A percentile compares a stretch with the other conserved stretches of the same genome.
These are phyloP conservation scores for Solanum sitiens DNA, from an alignment of 257 asterid species.

Conservation along the genomic window DNA sequence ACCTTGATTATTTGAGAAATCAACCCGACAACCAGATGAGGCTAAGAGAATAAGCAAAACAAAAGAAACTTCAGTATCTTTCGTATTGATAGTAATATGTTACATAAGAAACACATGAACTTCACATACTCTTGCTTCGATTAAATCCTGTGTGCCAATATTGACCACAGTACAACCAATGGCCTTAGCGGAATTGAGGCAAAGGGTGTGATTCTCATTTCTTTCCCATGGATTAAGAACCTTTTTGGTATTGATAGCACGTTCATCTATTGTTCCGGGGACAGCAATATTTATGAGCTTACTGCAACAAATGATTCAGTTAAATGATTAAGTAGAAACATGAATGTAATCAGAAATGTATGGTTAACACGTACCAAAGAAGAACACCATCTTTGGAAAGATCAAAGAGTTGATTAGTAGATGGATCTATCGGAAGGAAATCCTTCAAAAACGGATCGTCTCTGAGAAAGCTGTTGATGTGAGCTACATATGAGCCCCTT, in stretches of 20 bases:
- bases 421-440: slow-evolving; percentile 49
- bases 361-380: slow-evolving; percentile 25
- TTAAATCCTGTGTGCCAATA: slow-evolving; percentile 84
- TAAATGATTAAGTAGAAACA: not conserved
- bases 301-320: slow-evolving; percentile 29
- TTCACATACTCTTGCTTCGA: slow-evolving; percentile 73
- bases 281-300: slow-evolving; percentile 88
- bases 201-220: slow-evolving; percentile 79
- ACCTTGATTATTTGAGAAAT: slow-evolving; percentile 93
- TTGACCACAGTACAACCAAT: slow-evolving; percentile 96
- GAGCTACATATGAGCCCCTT: slow-evolving; percentile 35
- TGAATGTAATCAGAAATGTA: not conserved
- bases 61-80: not conserved
- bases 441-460: slow-evolving; percentile 47
- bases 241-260: slow-evolving; percentile 76
- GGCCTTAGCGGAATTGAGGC: slow-evolving; percentile 95
- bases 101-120: not conserved
- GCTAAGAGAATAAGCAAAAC: slow-evolving; percentile 30
- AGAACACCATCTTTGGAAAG: slow-evolving; percentile 69
- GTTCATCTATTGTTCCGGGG: slow-evolving; percentile 80
- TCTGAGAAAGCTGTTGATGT: slow-evolving; percentile 50
- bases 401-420: slow-evolving; percentile 44
- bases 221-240: slow-evolving; percentile 86
- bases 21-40: slow-evolving; percentile 81
- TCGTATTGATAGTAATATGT: not conserved